Evolutionary conservation across 1,284 basidiomycete species (phyloP).

Genomic region (Ganoderma sp.): DNA sequence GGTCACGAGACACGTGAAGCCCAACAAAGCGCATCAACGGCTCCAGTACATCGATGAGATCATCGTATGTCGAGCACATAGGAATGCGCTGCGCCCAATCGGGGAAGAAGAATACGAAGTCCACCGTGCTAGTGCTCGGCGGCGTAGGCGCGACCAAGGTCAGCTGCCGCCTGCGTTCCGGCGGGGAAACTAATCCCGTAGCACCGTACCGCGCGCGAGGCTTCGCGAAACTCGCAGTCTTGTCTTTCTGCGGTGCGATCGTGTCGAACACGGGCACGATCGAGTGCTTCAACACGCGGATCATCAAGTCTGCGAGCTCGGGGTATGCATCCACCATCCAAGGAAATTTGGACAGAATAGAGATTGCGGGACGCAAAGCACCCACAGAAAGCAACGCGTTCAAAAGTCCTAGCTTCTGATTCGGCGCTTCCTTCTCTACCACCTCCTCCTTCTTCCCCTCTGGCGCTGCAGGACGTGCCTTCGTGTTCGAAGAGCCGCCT

Average conservation of each 20-base stretch:
- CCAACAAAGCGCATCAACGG: constrained; percentile 80
- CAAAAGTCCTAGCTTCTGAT: constrained; percentile 85
- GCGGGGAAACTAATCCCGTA: constrained; percentile 56
- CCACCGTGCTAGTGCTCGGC: constrained; percentile 68
- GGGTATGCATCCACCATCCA: constrained; percentile 86
- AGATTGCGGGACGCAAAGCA: constrained; percentile 77
- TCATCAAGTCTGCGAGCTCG: constrained; percentile 84
- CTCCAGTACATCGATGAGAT: constrained; percentile 75
- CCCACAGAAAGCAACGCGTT: constrained; percentile 88
- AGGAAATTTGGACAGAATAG: constrained; percentile 82
- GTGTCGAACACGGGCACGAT: constrained; percentile 73
- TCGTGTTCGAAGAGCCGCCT: constrained; percentile 37
- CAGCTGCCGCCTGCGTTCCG: constrained; percentile 62
- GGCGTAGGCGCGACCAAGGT: constrained; percentile 79
- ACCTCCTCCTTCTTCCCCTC: constrained; percentile 54
- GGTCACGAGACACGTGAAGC: constrained; percentile 76
- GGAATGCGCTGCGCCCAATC: constrained; percentile 80
- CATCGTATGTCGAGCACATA: constrained; percentile 65
- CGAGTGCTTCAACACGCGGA: constrained; percentile 75
- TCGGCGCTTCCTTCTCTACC: constrained; percentile 57
- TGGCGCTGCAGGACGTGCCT: constrained; percentile 38
- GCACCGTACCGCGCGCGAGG: constrained; percentile 67
- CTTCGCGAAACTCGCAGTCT: constrained; percentile 63
- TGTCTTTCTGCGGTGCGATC: constrained; percentile 55
- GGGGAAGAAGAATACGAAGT: constrained; percentile 91